These are phyloP conservation scores for Hymenoscyphus infarciens DNA, from an alignment of 2,329 filamentous ascomycete genomes.

Conservation along the genomic window DNA sequence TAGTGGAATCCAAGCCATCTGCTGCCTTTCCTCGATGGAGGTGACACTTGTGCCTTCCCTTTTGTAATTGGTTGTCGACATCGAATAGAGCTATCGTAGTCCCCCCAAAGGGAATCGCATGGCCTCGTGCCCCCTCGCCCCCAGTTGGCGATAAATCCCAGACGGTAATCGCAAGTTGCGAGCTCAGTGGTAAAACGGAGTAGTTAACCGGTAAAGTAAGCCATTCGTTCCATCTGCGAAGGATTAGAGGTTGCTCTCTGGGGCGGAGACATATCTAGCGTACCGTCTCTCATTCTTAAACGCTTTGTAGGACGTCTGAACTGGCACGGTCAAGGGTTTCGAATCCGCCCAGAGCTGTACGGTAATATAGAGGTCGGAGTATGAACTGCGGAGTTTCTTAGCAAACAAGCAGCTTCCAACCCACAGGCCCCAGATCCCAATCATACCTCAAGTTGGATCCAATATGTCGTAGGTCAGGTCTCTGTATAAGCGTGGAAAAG, in stretches of 20 bases:
- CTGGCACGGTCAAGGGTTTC: constrained; percentile 85
- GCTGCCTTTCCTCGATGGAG: constrained; percentile 78
- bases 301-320: constrained; percentile 88
- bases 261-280: constrained; percentile 6
- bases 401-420: constrained; percentile 29
- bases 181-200: constrained; percentile 73
- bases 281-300: constrained; percentile 72
- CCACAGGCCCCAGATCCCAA: neutral
- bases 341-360: constrained; percentile 94
- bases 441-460: constrained; percentile 77
- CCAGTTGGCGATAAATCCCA: constrained; percentile 90
- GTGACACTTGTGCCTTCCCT: constrained; percentile 87
- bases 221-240: constrained; percentile 95
- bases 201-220: constrained; percentile 82
- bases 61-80: constrained; percentile 83
- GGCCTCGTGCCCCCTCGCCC: constrained; percentile 63
- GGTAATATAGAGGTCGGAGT: constrained; percentile 90
- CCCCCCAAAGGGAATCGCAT: constrained; percentile 88
- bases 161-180: constrained; percentile 85
- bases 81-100: constrained; percentile 93
- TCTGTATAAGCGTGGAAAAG: constrained; percentile 73
- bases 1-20: constrained; percentile 77
- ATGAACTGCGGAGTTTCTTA: constrained; percentile 61
- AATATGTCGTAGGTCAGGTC: constrained; percentile 78
- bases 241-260: constrained; percentile 18